Base-by-base conservation (phyloP, 805 yeast species). In the Schwanniomyces occidentalis region DNA sequence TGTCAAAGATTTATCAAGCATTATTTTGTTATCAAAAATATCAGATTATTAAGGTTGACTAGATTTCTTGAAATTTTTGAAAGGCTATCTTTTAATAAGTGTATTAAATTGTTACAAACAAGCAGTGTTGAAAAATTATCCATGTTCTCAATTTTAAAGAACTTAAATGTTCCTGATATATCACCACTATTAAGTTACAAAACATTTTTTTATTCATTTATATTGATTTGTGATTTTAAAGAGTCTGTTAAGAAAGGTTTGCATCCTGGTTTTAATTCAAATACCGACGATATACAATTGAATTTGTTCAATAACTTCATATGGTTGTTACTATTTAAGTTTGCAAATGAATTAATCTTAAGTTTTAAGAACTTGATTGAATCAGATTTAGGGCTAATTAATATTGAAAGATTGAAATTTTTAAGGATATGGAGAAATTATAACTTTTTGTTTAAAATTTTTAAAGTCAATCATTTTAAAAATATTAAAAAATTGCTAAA, bases 221-320 rank as follows among this genome's bases (percentile, higher is more conserved):
- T 50, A 2, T 37, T 57, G 35, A 27, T 54, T 4, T 32, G 41
- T 22, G 58, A 56, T 22, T 45, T 34, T 32, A 41, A 41, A 12
- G 53, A 46, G 16, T 43, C 46, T 7, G 16, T 43, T 19, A 24
- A 24, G 18, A 16, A 21, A 6, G 31, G 31, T 16, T n/a, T 24
- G 8, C 58, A 52, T 22, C 58, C 61, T 2, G 52, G 56, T 1
- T 51, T 48, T 32, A 57, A 56, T 32, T 25, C 54, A 8, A 54
- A 56, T 35, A 19, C n/a, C 5, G 29, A 26, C 9, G 31, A 34
- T 27, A 15, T 16, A 24, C 23, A 15, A 19, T 26, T 27, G 4
- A 36, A 40, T 23, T 44, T 38, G 27, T 24, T 36, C 12, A 30
- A 46, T 24, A 51, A 53, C 34, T 44, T 48, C 26, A 27, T 56